Evolutionary conservation across 2,329 filamentous ascomycete genomes (phyloP).

Genomic region (Hymenoscyphus fraxineus): DNA sequence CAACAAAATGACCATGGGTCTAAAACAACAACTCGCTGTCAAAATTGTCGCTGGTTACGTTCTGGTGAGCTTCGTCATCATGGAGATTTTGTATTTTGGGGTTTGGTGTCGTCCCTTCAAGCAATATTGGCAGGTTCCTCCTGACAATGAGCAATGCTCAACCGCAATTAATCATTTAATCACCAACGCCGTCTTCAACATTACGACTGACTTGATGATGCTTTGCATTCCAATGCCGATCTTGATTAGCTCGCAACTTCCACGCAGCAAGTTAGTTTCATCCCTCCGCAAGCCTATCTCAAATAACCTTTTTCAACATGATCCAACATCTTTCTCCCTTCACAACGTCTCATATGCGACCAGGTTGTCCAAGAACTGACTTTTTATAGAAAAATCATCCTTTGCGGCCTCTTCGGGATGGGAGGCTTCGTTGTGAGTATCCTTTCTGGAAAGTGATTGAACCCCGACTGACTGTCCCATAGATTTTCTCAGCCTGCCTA

Average conservation of each 20-base stretch:
- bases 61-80: constrained; percentile 44
- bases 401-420: constrained; percentile 45
- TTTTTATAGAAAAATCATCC: constrained; percentile 48
- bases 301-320: not conserved
- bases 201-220: constrained; percentile 57
- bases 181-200: constrained; percentile 56
- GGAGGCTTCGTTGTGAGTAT: constrained; percentile 45
- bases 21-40: constrained; percentile 45
- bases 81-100: constrained; percentile 47
- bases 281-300: not conserved
- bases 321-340: not conserved
- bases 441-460: not conserved
- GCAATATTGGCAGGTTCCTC: constrained; percentile 56
- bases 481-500: constrained; percentile 49
- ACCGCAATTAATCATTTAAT: constrained; percentile 55
- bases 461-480: constrained; percentile 5
- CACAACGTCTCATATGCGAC: not conserved
- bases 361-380: constrained; percentile 34
- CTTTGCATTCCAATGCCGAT: constrained; percentile 54
- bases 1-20: constrained; percentile 49
- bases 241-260: constrained; percentile 42
- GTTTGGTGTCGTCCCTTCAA: constrained; percentile 55
- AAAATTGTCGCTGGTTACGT: constrained; percentile 48
- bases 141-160: constrained; percentile 52
- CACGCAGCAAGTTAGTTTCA: constrained; percentile 33